Evolutionary conservation across 441 rosid genomes (phyloP).

Genomic region (Corymbia citriodora): DNA sequence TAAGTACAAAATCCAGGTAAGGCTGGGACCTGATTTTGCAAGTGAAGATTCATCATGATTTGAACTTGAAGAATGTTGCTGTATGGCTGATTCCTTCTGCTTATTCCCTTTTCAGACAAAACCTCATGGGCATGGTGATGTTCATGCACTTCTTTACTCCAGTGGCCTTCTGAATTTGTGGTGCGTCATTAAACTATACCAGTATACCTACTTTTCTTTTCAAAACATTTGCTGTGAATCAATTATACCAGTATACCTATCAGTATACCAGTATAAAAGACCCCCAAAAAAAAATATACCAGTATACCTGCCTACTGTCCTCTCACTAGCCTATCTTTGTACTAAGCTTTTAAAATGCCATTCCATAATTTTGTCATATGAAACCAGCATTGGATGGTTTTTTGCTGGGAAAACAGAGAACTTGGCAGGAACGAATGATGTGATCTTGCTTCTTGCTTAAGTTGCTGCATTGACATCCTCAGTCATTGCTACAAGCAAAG

Average conservation of each 20-base stretch:
- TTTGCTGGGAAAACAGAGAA: not conserved
- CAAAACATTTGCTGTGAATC: not conserved
- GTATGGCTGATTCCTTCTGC: not conserved
- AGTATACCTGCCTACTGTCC: not conserved
- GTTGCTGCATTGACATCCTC: not conserved
- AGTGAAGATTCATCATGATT: not conserved
- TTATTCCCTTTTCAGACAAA: slow-evolving; percentile 51
- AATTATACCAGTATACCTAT: not conserved
- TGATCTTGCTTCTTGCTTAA: not conserved
- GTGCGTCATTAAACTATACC: slow-evolving; percentile 24
- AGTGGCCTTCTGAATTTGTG: slow-evolving; percentile 78
- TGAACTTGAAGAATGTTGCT: not conserved
- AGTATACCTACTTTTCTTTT: not conserved
- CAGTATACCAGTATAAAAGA: not conserved
- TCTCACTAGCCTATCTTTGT: not conserved
- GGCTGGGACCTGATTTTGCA: not conserved
- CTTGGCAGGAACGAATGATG: not conserved
- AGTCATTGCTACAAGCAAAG: not conserved
- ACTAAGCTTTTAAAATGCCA: not conserved
- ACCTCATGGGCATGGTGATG: slow-evolving; percentile 99
- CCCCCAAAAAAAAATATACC: not conserved
- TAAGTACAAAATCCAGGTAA: slow-evolving; percentile 85
- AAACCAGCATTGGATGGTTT: not conserved
- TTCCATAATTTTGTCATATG: not conserved
- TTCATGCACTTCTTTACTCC: slow-evolving; percentile 85